A percentile compares a stretch with the other conserved stretches of the same genome.
Conservation (phyloP, 2,329 filamentous ascomycete genomes). For the Diaporthe destruens region DNA sequence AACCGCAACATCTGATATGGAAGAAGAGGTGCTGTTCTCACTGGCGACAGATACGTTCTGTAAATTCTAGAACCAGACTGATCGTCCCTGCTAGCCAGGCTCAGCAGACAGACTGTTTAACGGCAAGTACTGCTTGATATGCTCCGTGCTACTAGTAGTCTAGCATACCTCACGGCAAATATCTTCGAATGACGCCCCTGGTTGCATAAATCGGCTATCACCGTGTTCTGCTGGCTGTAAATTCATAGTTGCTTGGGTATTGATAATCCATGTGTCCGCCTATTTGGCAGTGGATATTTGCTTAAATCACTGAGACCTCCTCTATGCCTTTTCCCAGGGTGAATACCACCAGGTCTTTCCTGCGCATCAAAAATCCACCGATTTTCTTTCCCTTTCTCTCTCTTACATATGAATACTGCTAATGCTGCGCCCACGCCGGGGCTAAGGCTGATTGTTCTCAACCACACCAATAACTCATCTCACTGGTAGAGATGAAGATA, state of each 20-base stretch:
- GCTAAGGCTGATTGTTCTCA: neutral
- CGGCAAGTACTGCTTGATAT: neutral
- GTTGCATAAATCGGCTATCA: neutral
- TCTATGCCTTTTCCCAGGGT: neutral
- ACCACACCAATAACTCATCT: neutral
- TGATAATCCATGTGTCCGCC: neutral
- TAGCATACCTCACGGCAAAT: too few relatives aligned
- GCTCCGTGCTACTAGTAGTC: too few relatives aligned
- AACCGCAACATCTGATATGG: neutral
- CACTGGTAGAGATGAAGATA: neutral
- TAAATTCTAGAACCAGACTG: too few relatives aligned
- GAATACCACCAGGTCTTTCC: neutral
- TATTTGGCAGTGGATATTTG: neutral
- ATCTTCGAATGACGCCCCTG: neutral
- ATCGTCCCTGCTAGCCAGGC: neutral
- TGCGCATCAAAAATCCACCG: neutral
- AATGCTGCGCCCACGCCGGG: neutral
- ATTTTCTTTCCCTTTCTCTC: neutral
- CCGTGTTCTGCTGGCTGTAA: neutral
- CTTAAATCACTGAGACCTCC: neutral
- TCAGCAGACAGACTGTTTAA: neutral
- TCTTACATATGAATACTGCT: slow-evolving; percentile 6
- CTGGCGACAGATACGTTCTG: neutral
- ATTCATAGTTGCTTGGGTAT: neutral
- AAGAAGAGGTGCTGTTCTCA: neutral